phyloP scores from a whole-genome alignment of 2,329 filamentous ascomycete genomes.

The Rhynchosporium agropyri region DNA sequence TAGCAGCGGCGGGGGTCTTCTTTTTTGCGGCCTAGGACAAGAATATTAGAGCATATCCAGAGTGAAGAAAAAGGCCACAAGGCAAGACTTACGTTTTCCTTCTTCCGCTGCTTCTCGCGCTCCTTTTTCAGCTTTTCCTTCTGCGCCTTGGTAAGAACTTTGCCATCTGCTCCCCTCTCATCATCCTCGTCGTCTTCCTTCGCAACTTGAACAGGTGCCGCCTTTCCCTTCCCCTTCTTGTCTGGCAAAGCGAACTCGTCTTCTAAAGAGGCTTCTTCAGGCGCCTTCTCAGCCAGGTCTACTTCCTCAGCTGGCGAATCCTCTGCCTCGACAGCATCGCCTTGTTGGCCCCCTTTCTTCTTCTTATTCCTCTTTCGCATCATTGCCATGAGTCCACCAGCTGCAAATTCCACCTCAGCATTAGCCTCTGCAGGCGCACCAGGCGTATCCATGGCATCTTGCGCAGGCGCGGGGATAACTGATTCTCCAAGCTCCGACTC shows the following conservation, averaged over 20 bases:
- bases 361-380: constrained; percentile 85
- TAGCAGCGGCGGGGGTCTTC: constrained; percentile 62
- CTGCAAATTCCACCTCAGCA: constrained; percentile 52
- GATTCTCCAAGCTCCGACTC: constrained; percentile 89
- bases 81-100: constrained; percentile 74
- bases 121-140: constrained; percentile 99
- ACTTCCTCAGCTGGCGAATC: constrained; percentile 49
- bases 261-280: constrained; percentile 78
- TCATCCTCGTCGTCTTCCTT: constrained; percentile 51
- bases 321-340: constrained; percentile 75
- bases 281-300: constrained; percentile 66
- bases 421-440: constrained; percentile 49
- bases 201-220: constrained; percentile 50
- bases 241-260: constrained; percentile 80
- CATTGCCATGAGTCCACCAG: constrained; percentile 73
- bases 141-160: constrained; percentile 93
- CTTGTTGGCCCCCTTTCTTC: constrained; percentile 61
- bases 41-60: neutral
- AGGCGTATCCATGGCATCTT: constrained; percentile 50
- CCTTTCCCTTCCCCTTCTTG: constrained; percentile 73
- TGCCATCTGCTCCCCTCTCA: constrained; percentile 59
- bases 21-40: constrained; percentile 74
- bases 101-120: constrained; percentile 97
- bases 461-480: constrained; percentile 53
- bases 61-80: no score